Evolutionary conservation across 345 rosid species (phyloP).

Genomic region (Eucalyptus pauciflora): DNA sequence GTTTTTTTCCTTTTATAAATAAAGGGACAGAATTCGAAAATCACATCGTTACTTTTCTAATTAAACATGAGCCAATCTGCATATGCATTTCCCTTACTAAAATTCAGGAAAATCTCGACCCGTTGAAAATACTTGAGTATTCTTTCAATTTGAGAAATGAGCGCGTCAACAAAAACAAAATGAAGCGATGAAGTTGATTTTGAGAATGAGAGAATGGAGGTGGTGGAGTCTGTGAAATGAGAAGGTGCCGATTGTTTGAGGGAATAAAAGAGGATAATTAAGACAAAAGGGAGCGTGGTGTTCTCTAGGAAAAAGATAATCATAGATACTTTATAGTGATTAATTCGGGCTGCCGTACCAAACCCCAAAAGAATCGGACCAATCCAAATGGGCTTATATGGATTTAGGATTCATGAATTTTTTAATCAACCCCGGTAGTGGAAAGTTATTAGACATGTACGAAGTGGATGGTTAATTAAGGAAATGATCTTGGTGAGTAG

Average conservation of each 20-base stretch:
- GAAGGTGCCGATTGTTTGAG: neutral
- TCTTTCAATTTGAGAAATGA: neutral
- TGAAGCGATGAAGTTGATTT: neutral
- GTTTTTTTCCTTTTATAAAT: neutral
- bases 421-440: neutral
- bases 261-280: neutral
- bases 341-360: no score
- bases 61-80: neutral
- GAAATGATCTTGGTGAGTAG: neutral
- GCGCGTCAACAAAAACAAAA: neutral
- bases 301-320: neutral
- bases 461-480: neutral
- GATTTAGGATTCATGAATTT: neutral
- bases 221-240: neutral
- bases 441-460: neutral
- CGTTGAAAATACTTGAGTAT: no score
- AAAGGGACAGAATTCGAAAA: neutral
- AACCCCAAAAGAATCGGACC: neutral
- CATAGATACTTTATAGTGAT: neutral
- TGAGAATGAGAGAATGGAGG: neutral
- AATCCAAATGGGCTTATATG: neutral
- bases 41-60: neutral
- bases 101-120: neutral
- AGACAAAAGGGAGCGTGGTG: neutral
- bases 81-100: neutral